A percentile compares a stretch with the other conserved stretches of the same genome.
These are phyloP conservation scores for Plectosphaerella cucumerina DNA, from an alignment of 2,329 filamentous ascomycete species.

Conservation along the genomic window DNA sequence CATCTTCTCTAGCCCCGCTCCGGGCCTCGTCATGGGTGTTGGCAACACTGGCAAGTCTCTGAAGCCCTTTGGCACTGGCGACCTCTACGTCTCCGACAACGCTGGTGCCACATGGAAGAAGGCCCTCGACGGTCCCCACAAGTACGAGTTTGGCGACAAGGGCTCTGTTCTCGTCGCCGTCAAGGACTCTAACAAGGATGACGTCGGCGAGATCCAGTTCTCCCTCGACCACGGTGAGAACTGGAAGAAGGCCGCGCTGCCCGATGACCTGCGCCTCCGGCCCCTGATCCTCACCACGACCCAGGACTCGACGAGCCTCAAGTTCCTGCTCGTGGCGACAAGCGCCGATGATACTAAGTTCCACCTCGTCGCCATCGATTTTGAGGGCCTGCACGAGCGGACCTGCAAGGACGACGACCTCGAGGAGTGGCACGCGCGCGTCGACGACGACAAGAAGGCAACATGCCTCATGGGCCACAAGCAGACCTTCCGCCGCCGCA, in stretches of 20 bases:
- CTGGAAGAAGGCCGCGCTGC: constrained; percentile 71
- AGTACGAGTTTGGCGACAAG: constrained; percentile 94
- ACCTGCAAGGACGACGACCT: constrained; percentile 77
- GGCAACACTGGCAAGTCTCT: constrained; percentile 82
- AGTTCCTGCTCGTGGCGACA: constrained; percentile 75
- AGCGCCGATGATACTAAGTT: constrained; percentile 48
- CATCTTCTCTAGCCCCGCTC: constrained; percentile 90
- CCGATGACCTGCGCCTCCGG: constrained; percentile 60
- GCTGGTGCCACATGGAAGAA: constrained; percentile 81
- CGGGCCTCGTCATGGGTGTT: constrained; percentile 88
- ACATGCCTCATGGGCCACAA: constrained; percentile 95
- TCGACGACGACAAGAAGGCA: constrained; percentile 73
- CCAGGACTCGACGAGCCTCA: constrained; percentile 86
- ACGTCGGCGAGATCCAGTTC: constrained; percentile 59
- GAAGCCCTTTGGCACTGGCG: constrained; percentile 65
- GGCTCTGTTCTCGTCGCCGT: constrained; percentile 85
- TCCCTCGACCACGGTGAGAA: constrained; percentile 85
- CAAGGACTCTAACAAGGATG: constrained; percentile 63
- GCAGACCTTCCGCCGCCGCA: constrained; percentile 80
- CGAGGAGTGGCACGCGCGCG: constrained; percentile 82
- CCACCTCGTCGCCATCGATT: constrained; percentile 75
- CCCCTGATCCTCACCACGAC: constrained; percentile 80
- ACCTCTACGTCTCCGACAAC: constrained; percentile 86
- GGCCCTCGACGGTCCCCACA: constrained; percentile 75
- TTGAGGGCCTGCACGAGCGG: constrained; percentile 72